These are phyloP conservation scores for Tylopilus felleus DNA, from an alignment of 768 basidiomycete species.

Conservation along the genomic window DNA sequence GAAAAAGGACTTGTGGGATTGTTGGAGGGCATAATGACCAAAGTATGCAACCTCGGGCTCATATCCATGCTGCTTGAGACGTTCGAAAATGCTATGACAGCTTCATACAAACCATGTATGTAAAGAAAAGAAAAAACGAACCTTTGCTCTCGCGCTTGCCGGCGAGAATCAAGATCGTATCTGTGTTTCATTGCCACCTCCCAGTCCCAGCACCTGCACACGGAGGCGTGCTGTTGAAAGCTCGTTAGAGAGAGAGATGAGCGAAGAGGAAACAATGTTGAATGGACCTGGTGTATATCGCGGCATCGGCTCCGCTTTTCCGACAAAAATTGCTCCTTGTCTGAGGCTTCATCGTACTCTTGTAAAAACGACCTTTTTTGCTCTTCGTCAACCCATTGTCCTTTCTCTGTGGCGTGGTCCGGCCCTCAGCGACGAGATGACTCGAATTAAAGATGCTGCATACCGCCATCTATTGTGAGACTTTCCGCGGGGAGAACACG, in stretches of 20 bases:
- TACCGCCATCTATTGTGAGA: background rate
- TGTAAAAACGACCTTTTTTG: background rate
- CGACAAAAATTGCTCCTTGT: background rate
- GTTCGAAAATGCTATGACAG: slow-evolving; percentile 9
- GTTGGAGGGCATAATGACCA: background rate
- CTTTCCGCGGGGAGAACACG: background rate
- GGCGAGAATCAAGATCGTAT: background rate
- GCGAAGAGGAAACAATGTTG: too few relatives aligned
- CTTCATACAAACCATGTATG: too few relatives aligned
- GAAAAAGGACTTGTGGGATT: slow-evolving; percentile 1
- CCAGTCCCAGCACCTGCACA: background rate
- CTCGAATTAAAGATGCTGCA: background rate
- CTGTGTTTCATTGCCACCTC: background rate
- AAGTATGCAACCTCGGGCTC: background rate
- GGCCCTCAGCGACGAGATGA: background rate
- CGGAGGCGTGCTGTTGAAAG: background rate
- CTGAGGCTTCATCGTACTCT: background rate
- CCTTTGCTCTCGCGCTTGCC: background rate
- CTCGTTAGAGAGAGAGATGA: background rate
- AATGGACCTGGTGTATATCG: background rate
- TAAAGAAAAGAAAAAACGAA: too few relatives aligned
- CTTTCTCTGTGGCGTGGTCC: background rate
- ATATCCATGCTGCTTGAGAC: slow-evolving; percentile 9
- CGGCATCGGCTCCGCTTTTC: background rate
- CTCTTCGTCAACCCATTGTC: background rate